Conservation (phyloP, 2,329 filamentous ascomycete genomes). For the Thielaviopsis ethacetica region DNA sequence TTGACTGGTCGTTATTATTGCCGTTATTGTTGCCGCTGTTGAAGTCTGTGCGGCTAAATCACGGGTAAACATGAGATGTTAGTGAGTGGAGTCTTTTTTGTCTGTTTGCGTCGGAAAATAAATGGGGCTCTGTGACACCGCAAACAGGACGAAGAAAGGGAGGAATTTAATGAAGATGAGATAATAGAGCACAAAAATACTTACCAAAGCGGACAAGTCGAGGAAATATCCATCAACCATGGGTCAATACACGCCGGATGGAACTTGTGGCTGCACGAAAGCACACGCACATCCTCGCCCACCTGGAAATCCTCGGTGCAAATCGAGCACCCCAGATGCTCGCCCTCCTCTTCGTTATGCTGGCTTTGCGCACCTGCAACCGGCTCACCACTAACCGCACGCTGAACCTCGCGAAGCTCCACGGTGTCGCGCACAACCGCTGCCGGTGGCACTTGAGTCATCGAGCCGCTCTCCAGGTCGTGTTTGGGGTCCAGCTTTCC, state of each 20-base stretch:
- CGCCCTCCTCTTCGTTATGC: conserved; percentile 16
- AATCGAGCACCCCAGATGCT: conserved; percentile 44
- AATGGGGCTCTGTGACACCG: background rate
- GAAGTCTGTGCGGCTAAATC: conserved; percentile 36
- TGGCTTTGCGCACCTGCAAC: background rate
- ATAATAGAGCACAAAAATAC: conserved; percentile 14
- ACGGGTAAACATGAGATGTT: background rate
- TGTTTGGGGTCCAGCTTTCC: conserved; percentile 43
- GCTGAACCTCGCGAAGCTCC: background rate
- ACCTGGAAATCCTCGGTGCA: conserved; percentile 53
- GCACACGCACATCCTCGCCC: conserved; percentile 49
- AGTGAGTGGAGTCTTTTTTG: background rate
- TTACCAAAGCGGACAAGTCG: conserved; percentile 54
- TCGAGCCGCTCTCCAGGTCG: conserved; percentile 34
- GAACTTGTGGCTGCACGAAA: conserved; percentile 52
- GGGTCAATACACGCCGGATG: conserved; percentile 53
- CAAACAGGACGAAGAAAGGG: conserved; percentile 8
- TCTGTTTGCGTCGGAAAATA: background rate
- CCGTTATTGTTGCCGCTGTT: conserved; percentile 15
- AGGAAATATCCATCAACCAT: conserved; percentile 53
- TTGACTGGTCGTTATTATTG: conserved; percentile 9
- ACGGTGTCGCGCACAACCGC: background rate
- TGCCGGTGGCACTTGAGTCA: background rate
- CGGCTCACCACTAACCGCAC: background rate
- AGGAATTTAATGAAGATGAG: background rate